These are phyloP conservation scores for Murraya paniculata DNA, from an alignment of 345 rosid species.

Conservation along the genomic window DNA sequence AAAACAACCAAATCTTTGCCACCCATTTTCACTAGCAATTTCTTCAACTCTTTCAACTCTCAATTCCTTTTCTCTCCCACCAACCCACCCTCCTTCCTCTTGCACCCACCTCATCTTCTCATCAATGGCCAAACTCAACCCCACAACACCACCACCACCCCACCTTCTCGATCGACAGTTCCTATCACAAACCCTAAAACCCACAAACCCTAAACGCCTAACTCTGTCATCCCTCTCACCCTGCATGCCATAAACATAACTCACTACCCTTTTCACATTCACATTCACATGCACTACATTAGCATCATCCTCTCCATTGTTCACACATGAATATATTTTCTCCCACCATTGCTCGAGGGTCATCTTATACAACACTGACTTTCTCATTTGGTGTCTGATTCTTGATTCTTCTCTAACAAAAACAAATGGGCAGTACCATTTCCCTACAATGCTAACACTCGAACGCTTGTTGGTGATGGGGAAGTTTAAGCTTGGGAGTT, in stretches of 20 bases:
- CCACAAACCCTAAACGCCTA: slow-evolving; percentile 42
- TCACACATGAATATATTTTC: slow-evolving; percentile 44
- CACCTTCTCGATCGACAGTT: slow-evolving; percentile 20
- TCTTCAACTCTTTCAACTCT: slow-evolving; percentile 51
- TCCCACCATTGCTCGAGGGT: slow-evolving; percentile 72
- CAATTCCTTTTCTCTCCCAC: slow-evolving; percentile 43
- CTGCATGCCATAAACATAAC: slow-evolving; percentile 41
- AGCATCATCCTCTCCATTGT: slow-evolving; percentile 15
- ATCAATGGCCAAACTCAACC: slow-evolving; percentile 52
- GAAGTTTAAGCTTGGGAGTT: slow-evolving; percentile 52
- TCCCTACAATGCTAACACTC: slow-evolving; percentile 41
- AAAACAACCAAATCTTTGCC: slow-evolving; percentile 39
- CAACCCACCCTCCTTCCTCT: slow-evolving; percentile 71
- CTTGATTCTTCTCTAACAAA: slow-evolving; percentile 52
- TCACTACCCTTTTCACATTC: slow-evolving; percentile 39
- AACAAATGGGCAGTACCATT: slow-evolving; percentile 81
- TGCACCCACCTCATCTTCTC: slow-evolving; percentile 68
- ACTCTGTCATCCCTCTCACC: slow-evolving; percentile 35
- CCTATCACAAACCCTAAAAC: slow-evolving; percentile 38
- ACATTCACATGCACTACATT: slow-evolving; percentile 32
- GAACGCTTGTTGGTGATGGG: slow-evolving; percentile 36
- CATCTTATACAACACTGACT: slow-evolving; percentile 56
- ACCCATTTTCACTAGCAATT: slow-evolving; percentile 21
- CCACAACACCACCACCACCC: slow-evolving; percentile 27
- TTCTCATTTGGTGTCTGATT: slow-evolving; percentile 48